A percentile compares a stretch with the other conserved stretches of the same genome.
These are phyloP conservation scores for Fomitopsis betulina DNA, from an alignment of 1,284 basidiomycete species.

Conservation along the genomic window DNA sequence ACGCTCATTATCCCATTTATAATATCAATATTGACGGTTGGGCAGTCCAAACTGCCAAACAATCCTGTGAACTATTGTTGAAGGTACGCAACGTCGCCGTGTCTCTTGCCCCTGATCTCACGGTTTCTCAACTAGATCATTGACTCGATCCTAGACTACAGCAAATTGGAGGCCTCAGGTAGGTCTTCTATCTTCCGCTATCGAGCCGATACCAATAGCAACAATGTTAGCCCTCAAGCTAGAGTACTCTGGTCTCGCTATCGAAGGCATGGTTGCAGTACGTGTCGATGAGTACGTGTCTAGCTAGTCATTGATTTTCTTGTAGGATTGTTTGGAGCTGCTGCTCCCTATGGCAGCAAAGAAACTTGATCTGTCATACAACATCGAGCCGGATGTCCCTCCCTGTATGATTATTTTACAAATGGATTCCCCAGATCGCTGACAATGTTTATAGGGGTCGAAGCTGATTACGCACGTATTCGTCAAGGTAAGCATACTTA, in stretches of 20 bases:
- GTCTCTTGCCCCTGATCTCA: neutral
- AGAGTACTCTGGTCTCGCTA: slow-evolving; percentile 59
- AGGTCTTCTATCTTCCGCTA: slow-evolving; percentile 3
- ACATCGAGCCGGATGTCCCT: slow-evolving; percentile 61
- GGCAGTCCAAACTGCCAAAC: slow-evolving; percentile 67
- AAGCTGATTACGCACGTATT: slow-evolving; percentile 65
- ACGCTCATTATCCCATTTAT: slow-evolving; percentile 6
- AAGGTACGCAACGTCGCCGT: slow-evolving; percentile 37
- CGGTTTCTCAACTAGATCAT: slow-evolving; percentile 46
- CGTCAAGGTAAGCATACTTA: slow-evolving; percentile 44
- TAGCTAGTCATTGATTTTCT: neutral
- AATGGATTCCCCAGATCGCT: neutral
- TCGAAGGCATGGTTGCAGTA: slow-evolving; percentile 68
- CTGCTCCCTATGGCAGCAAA: slow-evolving; percentile 67
- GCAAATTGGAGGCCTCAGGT: slow-evolving; percentile 71
- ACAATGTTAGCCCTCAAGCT: slow-evolving; percentile 52
- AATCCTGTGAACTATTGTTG: slow-evolving; percentile 64
- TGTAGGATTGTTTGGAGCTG: slow-evolving; percentile 65
- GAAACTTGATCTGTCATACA: slow-evolving; percentile 66
- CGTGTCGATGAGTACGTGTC: slow-evolving; percentile 13
- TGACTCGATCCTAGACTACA: slow-evolving; percentile 71
- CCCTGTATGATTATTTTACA: slow-evolving; percentile 41
- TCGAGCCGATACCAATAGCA: neutral
- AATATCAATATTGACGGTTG: neutral
- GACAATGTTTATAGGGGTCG: slow-evolving; percentile 45